phyloP scores from a whole-genome alignment of 2,329 filamentous ascomycete genomes.

The Calonectria pseudoturangicola region DNA sequence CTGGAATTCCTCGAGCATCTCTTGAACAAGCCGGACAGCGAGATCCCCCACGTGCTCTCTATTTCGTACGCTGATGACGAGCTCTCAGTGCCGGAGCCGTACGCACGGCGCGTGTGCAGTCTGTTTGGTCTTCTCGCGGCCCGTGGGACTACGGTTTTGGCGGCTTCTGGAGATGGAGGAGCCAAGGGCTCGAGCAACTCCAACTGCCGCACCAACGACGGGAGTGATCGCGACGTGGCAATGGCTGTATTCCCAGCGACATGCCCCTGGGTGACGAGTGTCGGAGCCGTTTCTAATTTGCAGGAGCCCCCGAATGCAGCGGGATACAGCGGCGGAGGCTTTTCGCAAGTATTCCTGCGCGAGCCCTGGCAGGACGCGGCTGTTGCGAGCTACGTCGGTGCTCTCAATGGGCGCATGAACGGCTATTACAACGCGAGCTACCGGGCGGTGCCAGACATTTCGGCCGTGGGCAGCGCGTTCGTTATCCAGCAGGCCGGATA shows the following conservation, averaged over 20 bases:
- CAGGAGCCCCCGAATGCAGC: conserved; percentile 63
- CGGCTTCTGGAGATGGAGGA: conserved; percentile 71
- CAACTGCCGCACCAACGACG: conserved; percentile 75
- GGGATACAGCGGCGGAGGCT: conserved; percentile 70
- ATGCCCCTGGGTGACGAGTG: conserved; percentile 81
- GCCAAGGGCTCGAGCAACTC: conserved; percentile 67
- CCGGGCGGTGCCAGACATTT: conserved; percentile 71
- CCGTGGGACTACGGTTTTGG: conserved; percentile 71
- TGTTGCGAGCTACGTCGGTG: conserved; percentile 63
- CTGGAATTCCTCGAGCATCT: conserved; percentile 72
- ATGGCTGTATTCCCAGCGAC: conserved; percentile 78
- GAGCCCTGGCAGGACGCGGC: conserved; percentile 67
- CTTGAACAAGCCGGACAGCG: conserved; percentile 63
- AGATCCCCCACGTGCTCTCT: conserved; percentile 73
- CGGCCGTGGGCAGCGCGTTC: conserved; percentile 76
- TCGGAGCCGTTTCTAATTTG: conserved; percentile 73
- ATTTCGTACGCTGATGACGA: conserved; percentile 77
- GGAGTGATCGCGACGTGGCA: conserved; percentile 72
- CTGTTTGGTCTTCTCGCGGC: conserved; percentile 72
- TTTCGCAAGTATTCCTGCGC: conserved; percentile 69
- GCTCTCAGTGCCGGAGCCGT: conserved; percentile 70
- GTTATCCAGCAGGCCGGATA: conserved; percentile 58
- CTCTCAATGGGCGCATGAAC: conserved; percentile 64
- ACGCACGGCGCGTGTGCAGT: conserved; percentile 72
- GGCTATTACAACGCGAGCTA: conserved; percentile 67